Evolutionary conservation across 345 rosid species (phyloP).

Genomic region (Eucalyptus lansdowneana): DNA sequence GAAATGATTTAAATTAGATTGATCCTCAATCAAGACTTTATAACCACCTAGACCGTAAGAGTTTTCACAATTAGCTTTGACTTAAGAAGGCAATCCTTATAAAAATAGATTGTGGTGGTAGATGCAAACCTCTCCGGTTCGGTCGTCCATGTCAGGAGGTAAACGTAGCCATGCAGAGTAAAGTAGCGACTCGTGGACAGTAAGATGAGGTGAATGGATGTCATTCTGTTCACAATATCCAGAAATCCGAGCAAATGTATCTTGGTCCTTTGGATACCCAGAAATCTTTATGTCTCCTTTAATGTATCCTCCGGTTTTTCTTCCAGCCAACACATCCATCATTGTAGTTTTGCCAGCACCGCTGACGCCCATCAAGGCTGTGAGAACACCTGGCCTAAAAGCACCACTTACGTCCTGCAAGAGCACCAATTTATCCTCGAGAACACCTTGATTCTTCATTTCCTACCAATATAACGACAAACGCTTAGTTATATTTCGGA

Average conservation of each 20-base stretch:
- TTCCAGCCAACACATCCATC: slow-evolving; percentile 48
- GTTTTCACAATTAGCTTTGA: neutral
- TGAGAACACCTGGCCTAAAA: slow-evolving; percentile 45
- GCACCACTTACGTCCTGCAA: slow-evolving; percentile 38
- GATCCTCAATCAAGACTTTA: neutral
- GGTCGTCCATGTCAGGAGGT: slow-evolving; percentile 11
- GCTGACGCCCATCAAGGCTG: slow-evolving; percentile 50
- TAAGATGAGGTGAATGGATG: slow-evolving; percentile 43
- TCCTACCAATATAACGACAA: slow-evolving; percentile 5
- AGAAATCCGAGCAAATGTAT: slow-evolving; percentile 17
- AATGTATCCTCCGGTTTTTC: slow-evolving; percentile 46
- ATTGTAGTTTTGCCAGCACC: slow-evolving; percentile 53
- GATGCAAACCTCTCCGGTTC: slow-evolving; percentile 22
- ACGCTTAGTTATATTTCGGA: neutral
- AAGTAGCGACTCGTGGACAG: slow-evolving; percentile 36
- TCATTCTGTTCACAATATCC: slow-evolving; percentile 54
- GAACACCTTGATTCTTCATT: neutral
- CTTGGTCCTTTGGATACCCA: slow-evolving; percentile 26
- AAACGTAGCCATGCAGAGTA: slow-evolving; percentile 51
- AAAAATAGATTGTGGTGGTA: neutral
- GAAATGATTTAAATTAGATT: neutral
- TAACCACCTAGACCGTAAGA: neutral
- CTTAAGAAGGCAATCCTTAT: neutral
- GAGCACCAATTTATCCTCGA: slow-evolving; percentile 30
- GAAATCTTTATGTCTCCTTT: slow-evolving; percentile 25